Base-by-base conservation (phyloP, 2,329 filamentous ascomycete genomes). In the Lasiodiplodia sp. region DNA sequence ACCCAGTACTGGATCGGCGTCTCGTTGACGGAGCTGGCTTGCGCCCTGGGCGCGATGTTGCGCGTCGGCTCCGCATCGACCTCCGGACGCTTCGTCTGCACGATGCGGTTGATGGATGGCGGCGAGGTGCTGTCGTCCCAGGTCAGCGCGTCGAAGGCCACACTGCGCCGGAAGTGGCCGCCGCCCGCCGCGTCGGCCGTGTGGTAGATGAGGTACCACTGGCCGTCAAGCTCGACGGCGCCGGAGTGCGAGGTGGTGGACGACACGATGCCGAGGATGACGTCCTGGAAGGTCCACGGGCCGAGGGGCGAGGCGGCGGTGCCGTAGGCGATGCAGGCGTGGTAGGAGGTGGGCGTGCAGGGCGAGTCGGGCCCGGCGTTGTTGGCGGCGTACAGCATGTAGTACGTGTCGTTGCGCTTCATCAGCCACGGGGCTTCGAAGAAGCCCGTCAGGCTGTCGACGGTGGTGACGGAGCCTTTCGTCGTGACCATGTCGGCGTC, bases 341-440 rank as follows among this genome's bases (percentile, higher is more conserved):
- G 79, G 69, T 79, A 81, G 12, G 75, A 77, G 1, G 79, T 80
- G 6, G 79, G 79, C 1, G 79, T 80, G 71, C 79, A 80, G 1
- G 79, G 78, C 1, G 78, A 80, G 67, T 74, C 70, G 1, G 75
- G 68, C 2, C 78, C 79, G 1, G 78, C 79, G 68, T 80, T 80
- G 69, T 82, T 81, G 4, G 76, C 80, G 1, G 80, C 79, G 55
- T 80, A 81, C 5, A 82, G 71, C 74, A 81, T 76, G 71, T 82
- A 82, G 71, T 81, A 81, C 0, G 79, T 80, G 4, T 67, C 67
- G 1, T 72, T 73, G 0, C 76, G 75, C 72, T 79, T 80, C 67
- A 78, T 79, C 8, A 82, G 69, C 80, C 80, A 82, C 0, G 80
- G 76, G 0, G 79, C 80, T 64, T 81, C 79, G 58, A 81, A 81